Evolutionary conservation across 805 yeast species (phyloP), one percentile per base, ranked within the genome.

Genomic region (Candida cerambycidarum): DNA sequence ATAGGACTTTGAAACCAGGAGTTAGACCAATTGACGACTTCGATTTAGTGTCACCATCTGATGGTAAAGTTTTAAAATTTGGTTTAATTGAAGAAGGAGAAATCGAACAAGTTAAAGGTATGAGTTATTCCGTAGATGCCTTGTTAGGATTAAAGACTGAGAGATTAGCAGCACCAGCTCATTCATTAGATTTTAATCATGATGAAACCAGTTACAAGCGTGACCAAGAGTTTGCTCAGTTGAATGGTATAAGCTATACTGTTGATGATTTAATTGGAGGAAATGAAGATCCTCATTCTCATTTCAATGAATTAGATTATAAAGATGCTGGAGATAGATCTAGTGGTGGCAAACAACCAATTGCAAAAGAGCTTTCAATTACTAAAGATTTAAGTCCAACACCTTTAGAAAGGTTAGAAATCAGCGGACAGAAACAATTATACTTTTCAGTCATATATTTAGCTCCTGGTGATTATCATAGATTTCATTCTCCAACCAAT

Each of bases 391-490:
- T 75, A 40, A 59, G 65, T 6, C 67, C 71, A 5, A 51, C 63
- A 29, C 56, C 63, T 18, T 36, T 56, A 15, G 66, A 62, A 47
- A 52, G 61, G 25, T 60, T 70, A 16, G 54, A 61, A 16, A 44
- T 50, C 6, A 56, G 62, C 46, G 50, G 43, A 10, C 75, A 77
- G 32, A 85, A 80, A 41, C 78, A 80, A 52, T 69, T 93, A 43
- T 92, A 75, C 57, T 93, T 84, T 62, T 84, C 96, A 1, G 99
- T 93, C 14, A 88, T 93, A 14, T 93, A 93, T 60, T 73, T 93
- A 41, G 97, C 98, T 0, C 99, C 99, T 0, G 99, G 99, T 30
- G 99, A 93, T 61, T 93, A 93, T 64, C 99, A 93, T 65, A 83
- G 95, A 48, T 93, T 84, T 68, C 99, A 93, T 62, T 88, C 98